Percentiles rank a stretch among this genome's conserved stretches.
Evolutionary conservation across 2,329 filamentous ascomycete genomes (phyloP).

Genomic region (Remersonia thermophila): DNA sequence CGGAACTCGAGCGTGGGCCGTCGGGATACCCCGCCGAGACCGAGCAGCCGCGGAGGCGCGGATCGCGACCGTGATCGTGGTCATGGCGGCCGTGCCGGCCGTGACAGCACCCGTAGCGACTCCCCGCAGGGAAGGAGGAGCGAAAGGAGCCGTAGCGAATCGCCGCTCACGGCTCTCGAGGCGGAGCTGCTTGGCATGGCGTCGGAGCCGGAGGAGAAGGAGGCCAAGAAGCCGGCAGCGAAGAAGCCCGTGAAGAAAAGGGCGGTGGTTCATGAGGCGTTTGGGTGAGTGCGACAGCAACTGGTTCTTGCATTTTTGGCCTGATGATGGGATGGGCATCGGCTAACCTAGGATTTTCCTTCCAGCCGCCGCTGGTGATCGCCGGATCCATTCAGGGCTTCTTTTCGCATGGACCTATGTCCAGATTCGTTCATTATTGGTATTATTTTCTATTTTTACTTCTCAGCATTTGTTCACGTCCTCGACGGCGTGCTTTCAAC

Average conservation of each 20-base stretch:
- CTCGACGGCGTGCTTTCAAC: no score
- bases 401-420: no score
- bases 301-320: no score
- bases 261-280: slow-evolving; percentile 14
- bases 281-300: slow-evolving; percentile 12
- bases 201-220: slow-evolving; percentile 1
- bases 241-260: slow-evolving; percentile 13
- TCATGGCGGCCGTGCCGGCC: not conserved
- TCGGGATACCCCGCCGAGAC: no score
- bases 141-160: slow-evolving; percentile 10
- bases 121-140: slow-evolving; percentile 1
- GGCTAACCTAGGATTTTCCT: no score
- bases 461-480: no score
- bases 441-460: no score
- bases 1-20: no score
- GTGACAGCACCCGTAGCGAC: slow-evolving; percentile 1
- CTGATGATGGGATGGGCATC: no score
- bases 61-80: not conserved
- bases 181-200: slow-evolving; percentile 13
- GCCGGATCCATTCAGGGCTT: no score
- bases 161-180: slow-evolving; percentile 14
- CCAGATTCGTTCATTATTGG: no score
- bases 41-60: not conserved
- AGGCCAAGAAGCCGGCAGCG: slow-evolving; percentile 3
- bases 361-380: no score